Base-by-base conservation (phyloP, 768 basidiomycete species). In the Tulasnella sp. region DNA sequence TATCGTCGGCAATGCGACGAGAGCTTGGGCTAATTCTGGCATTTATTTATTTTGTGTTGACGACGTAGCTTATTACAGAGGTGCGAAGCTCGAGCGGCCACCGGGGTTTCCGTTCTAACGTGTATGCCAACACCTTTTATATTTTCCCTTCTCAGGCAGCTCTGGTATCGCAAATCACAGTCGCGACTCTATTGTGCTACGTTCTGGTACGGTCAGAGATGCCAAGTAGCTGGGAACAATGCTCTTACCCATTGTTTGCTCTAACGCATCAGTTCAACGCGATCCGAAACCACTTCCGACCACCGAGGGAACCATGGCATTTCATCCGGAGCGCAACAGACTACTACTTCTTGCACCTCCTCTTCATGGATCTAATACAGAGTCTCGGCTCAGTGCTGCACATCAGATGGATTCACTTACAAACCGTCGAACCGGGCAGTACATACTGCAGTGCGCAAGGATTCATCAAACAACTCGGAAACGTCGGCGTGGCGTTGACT, bases 391-490 rank as follows among this genome's bases (percentile, higher is more conserved):
- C 86, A 3, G 81, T 87, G 21, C 84, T 88, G 81, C 82, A 86
- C 75, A 81, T 86, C 40, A 83, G 82, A 80, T 87, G 87, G 87
- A 81, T 84, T 38, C 48, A 80, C 68, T 82, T 84, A 40, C 84
- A 83, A 38, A 62, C 42, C 16, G 85, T 87, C 34, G 83, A 81
- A 18, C 81, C 85, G 48, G 85, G 85, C 24, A 39, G 79, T 16
- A 52, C 52, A 24, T 78, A 83, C 48, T 87, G 87, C 79, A 86
- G 84, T 18, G 83, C 84, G 4, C 87, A 87, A 84, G 87, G 86
- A 85, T 80, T 48, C 14, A 38, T 78, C 19, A 68, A 81, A 38
- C 77, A 78, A 36, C 48, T 78, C 34, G 40, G 39, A 19, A 34
- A 8, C 46, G 39, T 75, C 44, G 46, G 46, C 14, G 40, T 48